These are phyloP conservation scores for Nicotiana attenuata DNA, from an alignment of 257 asterid genomes.

Conservation along the genomic window DNA sequence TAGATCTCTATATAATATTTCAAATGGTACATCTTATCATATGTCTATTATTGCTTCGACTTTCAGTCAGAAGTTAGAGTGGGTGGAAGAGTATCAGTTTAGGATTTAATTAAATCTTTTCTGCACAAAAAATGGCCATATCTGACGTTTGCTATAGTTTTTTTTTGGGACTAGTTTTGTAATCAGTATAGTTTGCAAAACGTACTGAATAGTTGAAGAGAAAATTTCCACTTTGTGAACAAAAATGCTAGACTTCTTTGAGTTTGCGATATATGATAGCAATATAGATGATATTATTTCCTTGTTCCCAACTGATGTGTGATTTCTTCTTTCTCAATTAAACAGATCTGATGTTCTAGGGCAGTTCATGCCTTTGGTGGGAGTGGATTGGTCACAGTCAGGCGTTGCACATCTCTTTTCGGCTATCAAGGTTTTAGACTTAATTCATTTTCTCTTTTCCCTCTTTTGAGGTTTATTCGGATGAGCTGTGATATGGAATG, in stretches of 20 bases:
- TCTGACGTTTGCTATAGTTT: background rate
- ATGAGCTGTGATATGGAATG: background rate
- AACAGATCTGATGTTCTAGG: constrained; percentile 80
- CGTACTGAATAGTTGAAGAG: background rate
- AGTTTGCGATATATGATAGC: background rate
- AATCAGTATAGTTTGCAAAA: background rate
- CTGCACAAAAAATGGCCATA: background rate
- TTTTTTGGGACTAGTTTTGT: background rate
- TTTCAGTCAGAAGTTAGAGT: background rate
- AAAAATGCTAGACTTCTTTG: background rate
- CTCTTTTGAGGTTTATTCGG: background rate
- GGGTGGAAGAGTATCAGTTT: background rate
- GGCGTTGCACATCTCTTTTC: constrained; percentile 81
- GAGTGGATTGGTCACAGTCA: constrained; percentile 80
- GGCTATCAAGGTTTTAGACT: constrained; percentile 54
- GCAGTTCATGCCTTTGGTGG: constrained; percentile 84
- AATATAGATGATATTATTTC: background rate
- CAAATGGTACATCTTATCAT: background rate
- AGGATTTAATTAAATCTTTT: background rate
- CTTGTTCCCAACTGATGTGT: background rate
- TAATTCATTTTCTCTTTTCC: background rate
- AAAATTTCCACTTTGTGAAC: background rate
- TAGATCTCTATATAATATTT: background rate
- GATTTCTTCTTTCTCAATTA: background rate
- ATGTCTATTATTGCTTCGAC: background rate